Base-by-base conservation (phyloP, 1,284 basidiomycete genomes). In the Irpex rosettiformis region DNA sequence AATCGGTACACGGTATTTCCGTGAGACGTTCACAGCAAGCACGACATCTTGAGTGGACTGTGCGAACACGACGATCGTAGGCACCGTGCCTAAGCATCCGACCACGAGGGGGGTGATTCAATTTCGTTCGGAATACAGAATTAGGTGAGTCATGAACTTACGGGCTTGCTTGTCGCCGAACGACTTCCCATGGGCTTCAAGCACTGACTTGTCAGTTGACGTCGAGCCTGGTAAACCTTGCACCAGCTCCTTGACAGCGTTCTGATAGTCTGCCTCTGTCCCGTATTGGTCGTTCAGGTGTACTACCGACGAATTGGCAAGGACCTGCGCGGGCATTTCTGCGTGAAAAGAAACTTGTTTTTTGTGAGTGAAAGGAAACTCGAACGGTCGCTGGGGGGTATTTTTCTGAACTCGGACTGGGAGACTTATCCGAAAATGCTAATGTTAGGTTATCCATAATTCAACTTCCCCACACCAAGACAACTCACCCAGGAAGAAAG, bases 11-110 rank as follows among this genome's bases (percentile, higher is more conserved):
- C 72, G 72, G 65, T 84, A 81, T 65, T 82, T 80, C 64, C 77
- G 74, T 2, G 88, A 83, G 52, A 86, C 77, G 57, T 82, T 78
- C 61, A 86, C 79, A n/a, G 84, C 73, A 62, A 74, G 77, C 55
- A 84, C 79, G 18, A 87, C 84, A 62, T 88, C 86, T 54, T 84
- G 80, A 0, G 86, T 88, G 37, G 69, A 74, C 3, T 64, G 57
- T 2, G 75, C 77, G 45, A 76, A 72, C 54, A 88, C 85, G 43
- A 90, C 78, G 30, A 88, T 84, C 3, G 83, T 79, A 61, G 89
- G 88, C 2, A 83, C 77, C 16, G 78, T 81, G 42, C 76, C 74
- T 54, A 81, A 76, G 65, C 28, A 18, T n/a, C n/a, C 43, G 21
- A 47, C 10, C 43, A 47, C 43, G 4, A 47, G 21, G 16, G 8